These are phyloP conservation scores for Pochonia chlamydosporia DNA, from an alignment of 2,329 filamentous ascomycete species.

Conservation along the genomic window DNA sequence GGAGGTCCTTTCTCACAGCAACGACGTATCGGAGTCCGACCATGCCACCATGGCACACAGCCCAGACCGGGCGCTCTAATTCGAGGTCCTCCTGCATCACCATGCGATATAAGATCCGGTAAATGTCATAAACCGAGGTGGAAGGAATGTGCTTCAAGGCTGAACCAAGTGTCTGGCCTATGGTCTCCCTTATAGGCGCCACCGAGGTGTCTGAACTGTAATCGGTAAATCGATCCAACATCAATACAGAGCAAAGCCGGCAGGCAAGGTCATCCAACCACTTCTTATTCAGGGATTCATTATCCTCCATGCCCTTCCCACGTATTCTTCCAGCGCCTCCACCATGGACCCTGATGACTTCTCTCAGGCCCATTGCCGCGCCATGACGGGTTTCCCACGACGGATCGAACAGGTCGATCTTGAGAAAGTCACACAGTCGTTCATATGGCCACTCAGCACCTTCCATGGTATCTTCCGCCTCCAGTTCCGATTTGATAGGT, in stretches of 20 bases:
- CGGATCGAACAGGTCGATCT: conserved; percentile 86
- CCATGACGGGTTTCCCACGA: conserved; percentile 96
- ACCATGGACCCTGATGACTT: conserved; percentile 88
- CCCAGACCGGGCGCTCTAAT: conserved; percentile 74
- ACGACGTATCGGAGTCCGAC: conserved; percentile 93
- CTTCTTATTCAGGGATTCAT: conserved; percentile 70
- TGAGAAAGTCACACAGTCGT: conserved; percentile 87
- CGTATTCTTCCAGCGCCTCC: conserved; percentile 74
- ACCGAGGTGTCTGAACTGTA: conserved; percentile 97
- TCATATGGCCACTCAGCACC: conserved; percentile 92
- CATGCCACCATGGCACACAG: conserved; percentile 97
- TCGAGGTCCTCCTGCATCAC: conserved; percentile 85
- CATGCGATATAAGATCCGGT: conserved; percentile 77
- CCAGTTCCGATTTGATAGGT: conserved; percentile 79
- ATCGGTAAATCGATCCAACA: conserved; percentile 95
- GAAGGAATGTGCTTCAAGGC: conserved; percentile 78
- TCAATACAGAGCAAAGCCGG: conserved; percentile 88
- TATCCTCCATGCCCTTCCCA: conserved; percentile 65
- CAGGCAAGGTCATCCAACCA: conserved; percentile 97
- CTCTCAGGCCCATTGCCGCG: conserved; percentile 88
- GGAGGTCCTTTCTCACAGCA: conserved; percentile 85
- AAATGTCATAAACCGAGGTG: conserved; percentile 75
- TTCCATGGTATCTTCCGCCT: conserved; percentile 69
- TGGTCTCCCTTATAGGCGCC: conserved; percentile 90
- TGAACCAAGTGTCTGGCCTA: conserved; percentile 88